Percentiles rank a stretch among this genome's conserved stretches.
Conservation (phyloP, 441 rosid genomes). For the Gossypium davidsonii region DNA sequence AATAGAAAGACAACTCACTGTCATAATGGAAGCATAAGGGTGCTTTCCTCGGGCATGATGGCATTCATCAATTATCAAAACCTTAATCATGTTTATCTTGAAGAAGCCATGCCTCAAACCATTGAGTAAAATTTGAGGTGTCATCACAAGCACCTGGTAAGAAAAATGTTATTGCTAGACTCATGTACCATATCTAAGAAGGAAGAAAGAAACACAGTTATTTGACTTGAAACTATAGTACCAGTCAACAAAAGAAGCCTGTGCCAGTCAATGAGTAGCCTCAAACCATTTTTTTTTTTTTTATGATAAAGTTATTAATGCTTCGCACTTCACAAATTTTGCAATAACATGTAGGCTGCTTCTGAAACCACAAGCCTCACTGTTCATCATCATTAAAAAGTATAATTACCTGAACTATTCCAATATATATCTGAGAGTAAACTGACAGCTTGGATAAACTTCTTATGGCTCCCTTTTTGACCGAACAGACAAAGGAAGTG, state of each 20-base stretch:
- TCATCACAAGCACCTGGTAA: slow-evolving; percentile 87
- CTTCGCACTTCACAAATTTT: neutral
- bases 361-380: neutral
- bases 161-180: neutral
- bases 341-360: neutral
- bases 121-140: slow-evolving; percentile 72
- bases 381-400: neutral
- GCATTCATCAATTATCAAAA: slow-evolving; percentile 88
- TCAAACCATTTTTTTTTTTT: neutral
- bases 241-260: neutral
- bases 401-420: neutral
- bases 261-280: neutral
- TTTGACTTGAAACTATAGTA: neutral
- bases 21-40: slow-evolving; percentile 80
- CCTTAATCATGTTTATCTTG: slow-evolving; percentile 51
- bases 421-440: neutral
- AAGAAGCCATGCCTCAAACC: slow-evolving; percentile 70
- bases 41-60: slow-evolving; percentile 72
- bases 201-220: neutral
- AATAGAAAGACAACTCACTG: slow-evolving; percentile 38
- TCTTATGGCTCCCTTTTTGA: neutral
- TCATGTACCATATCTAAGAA: neutral
- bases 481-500: neutral
- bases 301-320: neutral
- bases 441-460: neutral